These are phyloP conservation scores for Triadica sebifera DNA, from an alignment of 345 rosid genomes.

Conservation along the genomic window DNA sequence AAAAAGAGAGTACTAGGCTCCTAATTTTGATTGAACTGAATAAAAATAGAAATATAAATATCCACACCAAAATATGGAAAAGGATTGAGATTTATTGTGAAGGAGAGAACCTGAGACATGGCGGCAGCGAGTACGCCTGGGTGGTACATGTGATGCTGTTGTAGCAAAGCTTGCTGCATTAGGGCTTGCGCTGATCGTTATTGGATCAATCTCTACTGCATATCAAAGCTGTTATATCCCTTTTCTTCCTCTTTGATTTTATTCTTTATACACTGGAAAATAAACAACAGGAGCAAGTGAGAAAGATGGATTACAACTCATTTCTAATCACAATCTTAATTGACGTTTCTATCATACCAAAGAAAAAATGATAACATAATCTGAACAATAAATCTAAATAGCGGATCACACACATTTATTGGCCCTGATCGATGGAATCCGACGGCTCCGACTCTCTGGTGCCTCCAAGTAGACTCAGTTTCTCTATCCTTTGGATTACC, in stretches of 20 bases:
- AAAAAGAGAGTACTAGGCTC: background rate
- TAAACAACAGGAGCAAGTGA: background rate
- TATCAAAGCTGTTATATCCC: slow-evolving; percentile 2
- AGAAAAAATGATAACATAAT: background rate
- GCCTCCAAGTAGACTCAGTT: background rate
- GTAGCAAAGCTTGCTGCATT: slow-evolving; percentile 33
- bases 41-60: too few relatives aligned
- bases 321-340: background rate
- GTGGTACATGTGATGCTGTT: slow-evolving; percentile 40
- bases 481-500: background rate
- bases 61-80: background rate
- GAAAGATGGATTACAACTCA: background rate
- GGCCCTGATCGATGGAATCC: background rate
- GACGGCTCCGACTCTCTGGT: background rate
- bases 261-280: background rate
- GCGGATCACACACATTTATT: background rate
- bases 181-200: slow-evolving; percentile 17
- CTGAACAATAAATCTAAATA: background rate
- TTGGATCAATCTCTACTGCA: slow-evolving; percentile 16
- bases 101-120: slow-evolving; percentile 34
- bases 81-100: background rate
- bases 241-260: background rate
- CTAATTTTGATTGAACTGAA: background rate
- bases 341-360: too few relatives aligned
- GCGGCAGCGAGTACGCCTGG: slow-evolving; percentile 40